Base-by-base conservation (phyloP, 441 rosid genomes). In the Bruguiera hainesii region DNA sequence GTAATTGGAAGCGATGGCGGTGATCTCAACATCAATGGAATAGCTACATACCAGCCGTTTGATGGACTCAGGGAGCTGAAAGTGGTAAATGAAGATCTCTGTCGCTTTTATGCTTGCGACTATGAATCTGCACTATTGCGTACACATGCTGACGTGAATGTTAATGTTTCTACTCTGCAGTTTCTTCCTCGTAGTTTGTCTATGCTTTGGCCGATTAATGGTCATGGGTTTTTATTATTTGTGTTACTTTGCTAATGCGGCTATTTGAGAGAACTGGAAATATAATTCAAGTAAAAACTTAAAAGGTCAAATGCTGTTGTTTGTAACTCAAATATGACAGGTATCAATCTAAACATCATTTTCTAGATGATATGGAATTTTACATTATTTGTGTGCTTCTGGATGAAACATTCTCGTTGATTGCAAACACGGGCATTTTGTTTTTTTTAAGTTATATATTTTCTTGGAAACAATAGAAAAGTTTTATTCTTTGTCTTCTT, bases 61-160 rank as follows among this genome's bases (percentile, higher is more conserved):
- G 84, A 89, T 70, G 96, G 98, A 67, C 67, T 84, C 67, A 73
- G 75, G 80, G 88, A 87, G 75, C 79, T 93, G 60, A 87, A 87
- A 90, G 79, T 81, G 98, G 98, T 92, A 78, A 66, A 10, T 56
- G 11, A 19, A 26, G 26, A 16, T 10, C 42, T 25, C 56, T 16
- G 48, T 21, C 70, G 49, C 9, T 21, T 57, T 56, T 15, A 49
- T 23, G 5, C 19, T 15, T 16, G 20, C 35, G 0, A 51, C 21
- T 29, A 10, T 23, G 25, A 18, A 55, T 26, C 58, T 57, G 30
- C 6, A 21, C 1, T 42, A 28, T 7, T 33, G 51, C 5, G 21
- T 11, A 3, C 46, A 37, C 46, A 10, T 37, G 46, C 46, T 2
- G 46, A 37, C 10, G 46, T n/a, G 26, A 53, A 53, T n/a, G 4